phyloP scores from a whole-genome alignment of 2,329 filamentous ascomycete genomes.

The Bisporella sp. region DNA sequence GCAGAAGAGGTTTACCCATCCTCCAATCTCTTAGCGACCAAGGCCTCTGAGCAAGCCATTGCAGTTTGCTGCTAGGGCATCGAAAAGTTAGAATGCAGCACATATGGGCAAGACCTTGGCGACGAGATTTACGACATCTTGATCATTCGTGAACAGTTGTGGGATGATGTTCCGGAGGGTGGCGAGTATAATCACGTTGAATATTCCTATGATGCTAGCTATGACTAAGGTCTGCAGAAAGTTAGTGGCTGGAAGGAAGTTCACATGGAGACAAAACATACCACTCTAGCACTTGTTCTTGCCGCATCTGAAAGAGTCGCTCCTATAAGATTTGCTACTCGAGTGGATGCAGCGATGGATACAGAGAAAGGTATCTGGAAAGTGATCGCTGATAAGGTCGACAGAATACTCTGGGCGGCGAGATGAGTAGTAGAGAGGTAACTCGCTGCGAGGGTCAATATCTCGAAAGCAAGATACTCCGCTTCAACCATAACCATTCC shows the following conservation, averaged over 20 bases:
- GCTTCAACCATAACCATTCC: conserved; percentile 92
- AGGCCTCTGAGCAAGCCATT: conserved; percentile 83
- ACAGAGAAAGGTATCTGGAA: conserved; percentile 93
- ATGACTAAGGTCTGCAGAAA: conserved; percentile 45
- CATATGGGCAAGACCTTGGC: conserved; percentile 69
- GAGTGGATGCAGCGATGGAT: conserved; percentile 79
- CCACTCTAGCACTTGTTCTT: conserved; percentile 70
- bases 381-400: conserved; percentile 69
- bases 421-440: conserved; percentile 74
- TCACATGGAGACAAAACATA: conserved; percentile 8
- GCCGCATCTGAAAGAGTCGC: conserved; percentile 76
- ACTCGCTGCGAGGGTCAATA: conserved; percentile 75
- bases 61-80: conserved; percentile 70
- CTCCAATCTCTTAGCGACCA: conserved; percentile 82
- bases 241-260: no score
- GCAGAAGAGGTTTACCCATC: conserved; percentile 77
- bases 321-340: conserved; percentile 87
- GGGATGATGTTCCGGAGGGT: conserved; percentile 68
- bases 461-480: conserved; percentile 89
- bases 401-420: conserved; percentile 81
- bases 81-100: conserved; percentile 85
- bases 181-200: conserved; percentile 68
- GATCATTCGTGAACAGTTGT: conserved; percentile 68
- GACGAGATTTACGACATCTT: conserved; percentile 61
- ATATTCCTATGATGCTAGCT: conserved; percentile 63